phyloP scores from a whole-genome alignment of 495 filamentous ascomycete species.

The Coniosporium apollinis region DNA sequence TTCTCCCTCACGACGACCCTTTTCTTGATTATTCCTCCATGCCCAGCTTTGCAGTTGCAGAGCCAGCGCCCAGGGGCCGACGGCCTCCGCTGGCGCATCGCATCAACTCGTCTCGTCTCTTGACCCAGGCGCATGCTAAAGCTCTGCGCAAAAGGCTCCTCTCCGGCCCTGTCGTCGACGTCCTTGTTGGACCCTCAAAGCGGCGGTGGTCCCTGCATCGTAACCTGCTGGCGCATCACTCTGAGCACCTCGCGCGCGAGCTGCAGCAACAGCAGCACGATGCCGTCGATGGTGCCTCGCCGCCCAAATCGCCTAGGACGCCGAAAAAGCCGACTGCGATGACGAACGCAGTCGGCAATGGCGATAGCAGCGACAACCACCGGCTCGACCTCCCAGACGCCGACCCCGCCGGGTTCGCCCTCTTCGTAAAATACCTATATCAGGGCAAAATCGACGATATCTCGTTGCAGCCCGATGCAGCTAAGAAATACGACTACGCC shows the following conservation, averaged over 20 bases:
- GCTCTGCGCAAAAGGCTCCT: constrained; percentile 28
- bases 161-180: constrained; percentile 29
- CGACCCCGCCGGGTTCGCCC: constrained; percentile 29
- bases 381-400: constrained; percentile 26
- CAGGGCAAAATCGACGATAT: constrained; percentile 32
- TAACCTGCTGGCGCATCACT: constrained; percentile 31
- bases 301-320: too few species aligned
- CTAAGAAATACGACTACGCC: constrained; percentile 31
- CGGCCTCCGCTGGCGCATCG: constrained; percentile 9
- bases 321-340: constrained; percentile 5
- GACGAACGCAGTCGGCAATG: not conserved
- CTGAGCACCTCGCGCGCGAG: constrained; percentile 26
- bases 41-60: not conserved
- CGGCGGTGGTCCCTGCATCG: constrained; percentile 30
- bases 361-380: constrained; percentile 1
- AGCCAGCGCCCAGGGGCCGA: constrained; percentile 1
- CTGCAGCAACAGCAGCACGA: constrained; percentile 14
- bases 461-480: constrained; percentile 21
- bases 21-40: constrained; percentile 1
- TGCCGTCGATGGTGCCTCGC: too few species aligned
- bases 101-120: constrained; percentile 12
- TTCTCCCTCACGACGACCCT: too few species aligned
- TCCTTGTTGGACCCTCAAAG: constrained; percentile 26
- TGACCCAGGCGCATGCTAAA: too few species aligned
- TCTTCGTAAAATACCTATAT: constrained; percentile 36